These are phyloP conservation scores for Alnus glutinosa DNA, from an alignment of 306 rosid genomes.

Conservation along the genomic window DNA sequence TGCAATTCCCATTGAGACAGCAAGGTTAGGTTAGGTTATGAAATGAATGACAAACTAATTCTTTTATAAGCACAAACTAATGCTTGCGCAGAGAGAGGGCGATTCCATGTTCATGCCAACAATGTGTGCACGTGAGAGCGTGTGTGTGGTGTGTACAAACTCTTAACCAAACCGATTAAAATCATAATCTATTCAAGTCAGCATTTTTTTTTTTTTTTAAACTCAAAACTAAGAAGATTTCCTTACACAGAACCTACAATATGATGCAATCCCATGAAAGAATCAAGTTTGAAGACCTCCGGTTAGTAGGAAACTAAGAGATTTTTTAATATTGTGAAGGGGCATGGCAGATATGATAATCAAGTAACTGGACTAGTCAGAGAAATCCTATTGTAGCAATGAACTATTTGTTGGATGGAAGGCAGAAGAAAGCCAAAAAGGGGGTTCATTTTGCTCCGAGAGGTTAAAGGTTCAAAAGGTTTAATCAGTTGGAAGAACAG, in stretches of 20 bases:
- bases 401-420: neutral
- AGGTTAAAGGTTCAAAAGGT: neutral
- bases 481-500: neutral
- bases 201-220: neutral
- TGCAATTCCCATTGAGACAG: conserved; percentile 22
- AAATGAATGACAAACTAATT: neutral
- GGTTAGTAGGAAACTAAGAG: neutral
- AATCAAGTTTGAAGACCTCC: neutral
- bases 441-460: neutral
- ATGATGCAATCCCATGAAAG: neutral
- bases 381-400: neutral
- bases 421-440: neutral
- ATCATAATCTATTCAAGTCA: neutral
- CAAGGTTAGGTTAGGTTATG: neutral
- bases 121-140: neutral
- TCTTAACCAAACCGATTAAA: neutral
- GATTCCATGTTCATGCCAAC: neutral
- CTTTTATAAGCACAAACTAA: neutral
- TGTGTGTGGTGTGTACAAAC: neutral
- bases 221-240: neutral
- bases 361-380: neutral
- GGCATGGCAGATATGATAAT: neutral
- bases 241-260: neutral
- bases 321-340: neutral
- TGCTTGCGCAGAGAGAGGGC: neutral